Percentiles rank a stretch among this genome's conserved stretches.
phyloP scores from a whole-genome alignment of 768 basidiomycete species.

The Suillus ampliporus region DNA sequence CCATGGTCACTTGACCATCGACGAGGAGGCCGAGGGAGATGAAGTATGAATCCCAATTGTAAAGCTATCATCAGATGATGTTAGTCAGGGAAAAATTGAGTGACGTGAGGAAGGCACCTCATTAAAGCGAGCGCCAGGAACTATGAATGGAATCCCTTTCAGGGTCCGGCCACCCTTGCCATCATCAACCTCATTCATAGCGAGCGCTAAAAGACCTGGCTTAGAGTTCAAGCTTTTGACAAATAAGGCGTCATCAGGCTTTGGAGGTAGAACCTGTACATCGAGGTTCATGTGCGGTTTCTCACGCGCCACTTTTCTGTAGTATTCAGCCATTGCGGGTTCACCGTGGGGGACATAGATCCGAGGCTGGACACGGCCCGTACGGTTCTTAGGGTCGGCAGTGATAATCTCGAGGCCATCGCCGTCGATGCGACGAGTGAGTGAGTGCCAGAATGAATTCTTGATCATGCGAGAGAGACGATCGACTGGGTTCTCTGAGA shows the following conservation, averaged over 20 bases:
- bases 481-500: conserved; percentile 97
- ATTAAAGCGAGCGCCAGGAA: conserved; percentile 94
- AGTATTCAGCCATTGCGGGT: conserved; percentile 95
- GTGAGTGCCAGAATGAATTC: conserved; percentile 97
- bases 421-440: conserved; percentile 96
- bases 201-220: conserved; percentile 92
- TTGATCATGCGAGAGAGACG: conserved; percentile 97
- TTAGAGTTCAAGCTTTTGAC: conserved; percentile 94
- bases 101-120: conserved; percentile 58
- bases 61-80: conserved; percentile 57
- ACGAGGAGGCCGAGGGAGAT: conserved; percentile 92
- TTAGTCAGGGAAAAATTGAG: conserved; percentile 12
- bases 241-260: conserved; percentile 85
- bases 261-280: conserved; percentile 86
- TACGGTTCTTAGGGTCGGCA: conserved; percentile 97
- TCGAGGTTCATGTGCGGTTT: conserved; percentile 95
- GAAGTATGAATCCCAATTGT: conserved; percentile 97
- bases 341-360: conserved; percentile 96
- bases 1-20: conserved; percentile 92
- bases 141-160: conserved; percentile 96
- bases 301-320: conserved; percentile 85
- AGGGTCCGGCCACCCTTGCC: conserved; percentile 77
- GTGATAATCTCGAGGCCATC: conserved; percentile 97
- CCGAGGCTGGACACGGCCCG: conserved; percentile 85
- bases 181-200: conserved; percentile 92